Percentiles rank a stretch among this genome's conserved stretches.
Conservation (phyloP, 352 stramenopile species). For the Phytopythium chamaehyphon region DNA sequence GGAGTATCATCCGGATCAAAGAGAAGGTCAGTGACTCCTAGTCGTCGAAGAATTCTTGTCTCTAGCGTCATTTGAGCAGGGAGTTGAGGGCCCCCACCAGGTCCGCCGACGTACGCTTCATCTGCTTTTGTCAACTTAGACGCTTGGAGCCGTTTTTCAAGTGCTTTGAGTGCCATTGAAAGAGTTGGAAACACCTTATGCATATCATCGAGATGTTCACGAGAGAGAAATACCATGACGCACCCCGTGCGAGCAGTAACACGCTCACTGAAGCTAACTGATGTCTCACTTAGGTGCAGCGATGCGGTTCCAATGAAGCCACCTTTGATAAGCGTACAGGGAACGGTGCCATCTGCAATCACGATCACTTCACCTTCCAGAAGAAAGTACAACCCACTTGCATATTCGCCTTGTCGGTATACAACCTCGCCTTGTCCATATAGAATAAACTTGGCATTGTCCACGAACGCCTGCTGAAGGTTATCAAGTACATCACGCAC, state of each 20-base stretch:
- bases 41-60: slow-evolving; percentile 18
- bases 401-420: slow-evolving; percentile 55
- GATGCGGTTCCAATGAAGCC: slow-evolving; percentile 51
- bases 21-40: slow-evolving; percentile 27
- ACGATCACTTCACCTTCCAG: slow-evolving; percentile 52
- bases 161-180: slow-evolving; percentile 54
- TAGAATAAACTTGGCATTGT: slow-evolving; percentile 47
- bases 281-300: slow-evolving; percentile 44
- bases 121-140: slow-evolving; percentile 38
- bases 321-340: slow-evolving; percentile 32
- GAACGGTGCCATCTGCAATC: slow-evolving; percentile 24
- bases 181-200: slow-evolving; percentile 57
- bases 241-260: slow-evolving; percentile 56
- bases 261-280: slow-evolving; percentile 49
- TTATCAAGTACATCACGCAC: slow-evolving; percentile 31
- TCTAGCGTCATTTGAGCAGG: slow-evolving; percentile 19
- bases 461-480: slow-evolving; percentile 41
- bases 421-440: slow-evolving; percentile 65
- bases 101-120: slow-evolving; percentile 4
- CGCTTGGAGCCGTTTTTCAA: slow-evolving; percentile 46
- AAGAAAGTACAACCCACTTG: slow-evolving; percentile 54
- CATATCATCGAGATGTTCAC: slow-evolving; percentile 48
- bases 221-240: slow-evolving; percentile 49
- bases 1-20: slow-evolving; percentile 39
- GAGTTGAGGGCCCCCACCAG: not conserved